phyloP scores from a whole-genome alignment of 768 basidiomycete species.

The Phlegmacium glaucopus region DNA sequence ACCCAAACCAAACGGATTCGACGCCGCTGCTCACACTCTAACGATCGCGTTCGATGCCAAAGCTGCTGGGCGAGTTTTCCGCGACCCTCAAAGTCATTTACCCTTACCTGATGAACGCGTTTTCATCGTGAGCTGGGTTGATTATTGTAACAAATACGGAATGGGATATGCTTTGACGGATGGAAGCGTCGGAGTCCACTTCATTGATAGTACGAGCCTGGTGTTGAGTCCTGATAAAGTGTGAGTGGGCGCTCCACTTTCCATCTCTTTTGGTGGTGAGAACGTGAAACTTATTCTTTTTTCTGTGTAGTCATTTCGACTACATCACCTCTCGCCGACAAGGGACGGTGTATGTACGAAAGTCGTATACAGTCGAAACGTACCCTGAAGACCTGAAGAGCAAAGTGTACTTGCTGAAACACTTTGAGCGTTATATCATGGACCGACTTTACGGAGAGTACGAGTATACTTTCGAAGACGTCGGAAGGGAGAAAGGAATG shows the following conservation, averaged over 20 bases:
- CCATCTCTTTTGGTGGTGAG: not conserved
- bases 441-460: constrained; percentile 83
- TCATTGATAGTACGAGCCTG: constrained; percentile 91
- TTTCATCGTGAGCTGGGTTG: constrained; percentile 98
- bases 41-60: constrained; percentile 67
- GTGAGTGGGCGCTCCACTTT: constrained; percentile 44
- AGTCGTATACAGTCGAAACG: constrained; percentile 61
- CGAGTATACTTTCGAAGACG: constrained; percentile 76
- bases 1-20: constrained; percentile 54
- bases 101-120: constrained; percentile 65
- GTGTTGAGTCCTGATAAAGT: constrained; percentile 83
- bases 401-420: constrained; percentile 90
- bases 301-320: constrained; percentile 74
- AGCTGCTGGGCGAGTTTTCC: constrained; percentile 59
- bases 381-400: constrained; percentile 83
- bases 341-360: constrained; percentile 67
- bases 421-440: constrained; percentile 95
- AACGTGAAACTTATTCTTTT: not conserved
- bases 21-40: constrained; percentile 52
- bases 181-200: constrained; percentile 92
- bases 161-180: constrained; percentile 98
- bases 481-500: constrained; percentile 73
- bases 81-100: constrained; percentile 48
- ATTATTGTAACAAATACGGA: constrained; percentile 99
- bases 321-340: constrained; percentile 71